These are phyloP conservation scores for Penicillium crustosum DNA, from an alignment of 2,329 filamentous ascomycete genomes.

Conservation along the genomic window DNA sequence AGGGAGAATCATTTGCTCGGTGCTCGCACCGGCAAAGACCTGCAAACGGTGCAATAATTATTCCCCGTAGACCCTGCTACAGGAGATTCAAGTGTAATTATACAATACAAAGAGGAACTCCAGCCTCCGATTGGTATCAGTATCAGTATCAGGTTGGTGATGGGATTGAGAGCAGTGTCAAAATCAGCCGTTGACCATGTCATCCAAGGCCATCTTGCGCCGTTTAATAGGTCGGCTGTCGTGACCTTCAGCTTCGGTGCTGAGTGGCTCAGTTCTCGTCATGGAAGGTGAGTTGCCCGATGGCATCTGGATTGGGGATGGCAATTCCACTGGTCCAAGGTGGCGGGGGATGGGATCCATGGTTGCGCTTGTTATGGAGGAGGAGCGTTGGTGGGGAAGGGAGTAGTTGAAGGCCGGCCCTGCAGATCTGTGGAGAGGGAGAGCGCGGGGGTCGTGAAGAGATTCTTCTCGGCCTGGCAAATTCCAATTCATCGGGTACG, in stretches of 20 bases:
- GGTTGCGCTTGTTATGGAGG: conserved; percentile 22
- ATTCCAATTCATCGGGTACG: conserved; percentile 33
- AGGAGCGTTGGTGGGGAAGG: conserved; percentile 27
- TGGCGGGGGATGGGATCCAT: conserved; percentile 27
- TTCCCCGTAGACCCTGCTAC: conserved; percentile 26
- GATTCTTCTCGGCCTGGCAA: conserved; percentile 25
- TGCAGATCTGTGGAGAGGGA: conserved; percentile 24
- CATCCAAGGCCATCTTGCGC: conserved; percentile 42
- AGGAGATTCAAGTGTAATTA: conserved; percentile 17
- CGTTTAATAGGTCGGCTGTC: conserved; percentile 36
- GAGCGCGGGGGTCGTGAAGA: conserved; percentile 24
- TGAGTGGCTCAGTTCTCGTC: conserved; percentile 17
- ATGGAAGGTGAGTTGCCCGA: conserved; percentile 20
- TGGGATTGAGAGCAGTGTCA: neutral
- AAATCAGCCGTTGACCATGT: conserved; percentile 41
- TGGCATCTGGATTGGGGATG: conserved; percentile 18
- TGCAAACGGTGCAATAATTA: conserved; percentile 8
- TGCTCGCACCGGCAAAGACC: conserved; percentile 7
- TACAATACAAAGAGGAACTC: conserved; percentile 23
- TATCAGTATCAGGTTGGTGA: conserved; percentile 1
- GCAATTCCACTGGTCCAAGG: conserved; percentile 19
- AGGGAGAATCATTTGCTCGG: neutral
- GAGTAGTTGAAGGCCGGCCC: conserved; percentile 31
- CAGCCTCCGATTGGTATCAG: conserved; percentile 1
- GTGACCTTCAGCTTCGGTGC: conserved; percentile 20